phyloP scores from a whole-genome alignment of 148 eudicot genomes.

The Rhododendron vialii region DNA sequence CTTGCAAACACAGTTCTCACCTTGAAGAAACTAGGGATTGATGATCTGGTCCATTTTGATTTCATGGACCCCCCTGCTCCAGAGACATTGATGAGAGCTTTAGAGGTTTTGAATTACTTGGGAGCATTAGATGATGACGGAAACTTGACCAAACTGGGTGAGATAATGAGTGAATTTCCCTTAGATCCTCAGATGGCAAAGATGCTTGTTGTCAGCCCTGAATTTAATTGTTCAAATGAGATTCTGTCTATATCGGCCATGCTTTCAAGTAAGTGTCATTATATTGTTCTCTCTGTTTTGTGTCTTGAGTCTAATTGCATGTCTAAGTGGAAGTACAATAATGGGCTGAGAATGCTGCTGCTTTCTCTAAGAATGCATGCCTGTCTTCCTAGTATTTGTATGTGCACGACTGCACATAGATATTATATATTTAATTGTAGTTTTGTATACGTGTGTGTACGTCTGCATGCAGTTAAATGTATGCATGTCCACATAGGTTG shows the following conservation, averaged over 20 bases:
- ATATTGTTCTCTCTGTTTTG: not conserved
- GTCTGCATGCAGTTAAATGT: slow-evolving; percentile 25
- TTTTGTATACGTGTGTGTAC: slow-evolving; percentile 19
- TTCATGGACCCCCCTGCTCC: slow-evolving; percentile 98
- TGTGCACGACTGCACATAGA: slow-evolving; percentile 15
- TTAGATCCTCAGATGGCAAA: slow-evolving; percentile 85
- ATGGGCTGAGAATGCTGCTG: slow-evolving; percentile 19
- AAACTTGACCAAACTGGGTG: slow-evolving; percentile 69
- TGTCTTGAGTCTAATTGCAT: slow-evolving; percentile 5
- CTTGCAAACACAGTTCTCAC: slow-evolving; percentile 86
- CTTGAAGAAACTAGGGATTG: slow-evolving; percentile 83
- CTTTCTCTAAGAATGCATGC: slow-evolving; percentile 17
- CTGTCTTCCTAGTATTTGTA: slow-evolving; percentile 13
- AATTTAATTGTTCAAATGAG: slow-evolving; percentile 78
- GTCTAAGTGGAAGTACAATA: slow-evolving; percentile 10
- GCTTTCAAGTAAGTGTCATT: slow-evolving; percentile 63
- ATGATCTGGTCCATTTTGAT: slow-evolving; percentile 91
- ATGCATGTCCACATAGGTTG: slow-evolving; percentile 44
- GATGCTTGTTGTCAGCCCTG: slow-evolving; percentile 82
- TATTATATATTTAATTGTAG: slow-evolving; percentile 22
- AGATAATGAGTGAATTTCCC: slow-evolving; percentile 84
- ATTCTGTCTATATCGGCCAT: slow-evolving; percentile 86
- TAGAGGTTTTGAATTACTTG: slow-evolving; percentile 78
- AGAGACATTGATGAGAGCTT: slow-evolving; percentile 83
- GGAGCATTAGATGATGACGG: slow-evolving; percentile 91